Conservation (phyloP, 2,329 filamentous ascomycete species). For the Fusarium udum region DNA sequence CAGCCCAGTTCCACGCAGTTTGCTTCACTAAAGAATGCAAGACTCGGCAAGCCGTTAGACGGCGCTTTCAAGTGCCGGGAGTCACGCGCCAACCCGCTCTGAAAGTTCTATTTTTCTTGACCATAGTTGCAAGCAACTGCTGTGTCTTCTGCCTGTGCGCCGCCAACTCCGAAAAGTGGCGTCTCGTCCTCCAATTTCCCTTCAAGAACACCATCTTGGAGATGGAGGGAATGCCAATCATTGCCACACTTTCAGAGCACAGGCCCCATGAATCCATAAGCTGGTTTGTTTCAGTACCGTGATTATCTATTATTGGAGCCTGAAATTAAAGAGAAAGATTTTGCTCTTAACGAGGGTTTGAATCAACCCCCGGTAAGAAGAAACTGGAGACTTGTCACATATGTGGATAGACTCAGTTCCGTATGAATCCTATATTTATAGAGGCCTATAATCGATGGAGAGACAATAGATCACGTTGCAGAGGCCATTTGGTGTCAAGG, state of each 20-base stretch:
- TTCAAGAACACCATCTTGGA: conserved; percentile 3
- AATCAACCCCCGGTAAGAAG: neutral
- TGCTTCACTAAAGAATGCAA: conserved; percentile 14
- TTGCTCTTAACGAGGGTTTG: neutral
- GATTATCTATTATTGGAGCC: neutral
- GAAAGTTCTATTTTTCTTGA: conserved; percentile 1
- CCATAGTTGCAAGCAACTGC: neutral
- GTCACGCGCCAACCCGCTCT: conserved; percentile 6
- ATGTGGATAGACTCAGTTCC: neutral
- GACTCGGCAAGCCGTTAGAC: conserved; percentile 27
- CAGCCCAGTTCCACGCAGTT: neutral
- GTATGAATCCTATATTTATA: neutral
- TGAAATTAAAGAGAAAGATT: neutral
- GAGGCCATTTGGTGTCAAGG: too few relatives aligned
- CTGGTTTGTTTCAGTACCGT: neutral
- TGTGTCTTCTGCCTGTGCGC: neutral
- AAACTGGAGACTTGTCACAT: conserved; percentile 12
- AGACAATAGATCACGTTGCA: neutral
- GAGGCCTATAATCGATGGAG: neutral
- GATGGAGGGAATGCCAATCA: neutral
- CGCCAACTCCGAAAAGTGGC: conserved; percentile 13
- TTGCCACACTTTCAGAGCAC: neutral
- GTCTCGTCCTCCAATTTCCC: conserved; percentile 16
- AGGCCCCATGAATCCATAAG: neutral
- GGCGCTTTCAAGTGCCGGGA: conserved; percentile 24